A percentile compares a stretch with the other conserved stretches of the same genome.
These are phyloP conservation scores for Bruguiera hainesii DNA, from an alignment of 441 rosid genomes.

Conservation along the genomic window DNA sequence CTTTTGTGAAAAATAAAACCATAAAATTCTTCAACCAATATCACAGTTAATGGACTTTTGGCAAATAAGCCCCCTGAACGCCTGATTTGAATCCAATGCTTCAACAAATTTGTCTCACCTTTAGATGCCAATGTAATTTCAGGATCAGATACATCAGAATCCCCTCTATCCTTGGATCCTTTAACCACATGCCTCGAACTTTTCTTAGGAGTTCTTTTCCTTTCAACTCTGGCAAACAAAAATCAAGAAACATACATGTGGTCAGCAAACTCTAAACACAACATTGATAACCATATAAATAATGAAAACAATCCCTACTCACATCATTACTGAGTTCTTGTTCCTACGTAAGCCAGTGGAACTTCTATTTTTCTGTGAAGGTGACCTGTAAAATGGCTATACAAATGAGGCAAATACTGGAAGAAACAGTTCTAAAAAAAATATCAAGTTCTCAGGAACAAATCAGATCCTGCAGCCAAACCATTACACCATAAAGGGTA, in stretches of 20 bases:
- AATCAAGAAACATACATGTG: slow-evolving; percentile 16
- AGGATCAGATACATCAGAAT: slow-evolving; percentile 39
- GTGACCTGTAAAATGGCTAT: slow-evolving; percentile 44
- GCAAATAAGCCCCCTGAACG: background rate
- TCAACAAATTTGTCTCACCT: slow-evolving; percentile 35
- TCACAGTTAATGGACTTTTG: background rate
- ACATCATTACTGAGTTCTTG: slow-evolving; percentile 51
- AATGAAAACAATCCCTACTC: slow-evolving; percentile 31
- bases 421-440: slow-evolving; percentile 3
- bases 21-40: background rate
- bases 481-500: slow-evolving; percentile 5
- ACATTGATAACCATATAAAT: slow-evolving; percentile 12
- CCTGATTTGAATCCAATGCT: slow-evolving; percentile 2
- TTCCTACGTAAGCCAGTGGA: slow-evolving; percentile 34
- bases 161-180: slow-evolving; percentile 41
- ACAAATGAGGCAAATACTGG: slow-evolving; percentile 9
- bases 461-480: background rate
- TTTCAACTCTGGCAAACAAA: slow-evolving; percentile 50
- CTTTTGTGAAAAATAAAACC: background rate
- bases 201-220: slow-evolving; percentile 89
- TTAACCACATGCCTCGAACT: slow-evolving; percentile 34
- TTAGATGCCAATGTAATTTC: slow-evolving; percentile 27
- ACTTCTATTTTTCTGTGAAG: slow-evolving; percentile 47
- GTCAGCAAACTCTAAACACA: slow-evolving; percentile 11
- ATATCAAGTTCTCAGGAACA: slow-evolving; percentile 1